phyloP scores from a whole-genome alignment of 352 stramenopile genomes.

The Globisporangium nagaii region DNA sequence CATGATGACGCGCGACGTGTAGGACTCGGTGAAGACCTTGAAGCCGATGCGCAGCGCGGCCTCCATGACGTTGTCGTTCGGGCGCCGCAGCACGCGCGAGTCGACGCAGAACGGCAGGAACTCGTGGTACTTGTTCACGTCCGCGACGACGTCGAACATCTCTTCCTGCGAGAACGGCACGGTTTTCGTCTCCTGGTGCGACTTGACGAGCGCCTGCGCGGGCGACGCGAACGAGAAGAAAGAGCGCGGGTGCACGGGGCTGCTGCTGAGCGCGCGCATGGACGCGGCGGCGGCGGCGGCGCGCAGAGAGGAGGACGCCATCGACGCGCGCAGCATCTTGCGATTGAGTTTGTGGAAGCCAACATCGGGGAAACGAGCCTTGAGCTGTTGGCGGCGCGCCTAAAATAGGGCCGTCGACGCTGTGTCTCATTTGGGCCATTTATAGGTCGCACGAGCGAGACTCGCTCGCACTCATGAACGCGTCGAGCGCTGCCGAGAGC shows the following conservation, averaged over 20 bases:
- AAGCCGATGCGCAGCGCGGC: slow-evolving; percentile 67
- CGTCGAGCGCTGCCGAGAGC: background rate
- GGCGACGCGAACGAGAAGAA: slow-evolving; percentile 65
- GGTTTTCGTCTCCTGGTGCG: slow-evolving; percentile 61
- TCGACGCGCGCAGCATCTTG: slow-evolving; percentile 19
- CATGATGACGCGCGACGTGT: slow-evolving; percentile 79
- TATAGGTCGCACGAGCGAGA: background rate
- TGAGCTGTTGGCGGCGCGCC: too few species aligned
- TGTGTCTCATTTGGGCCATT: background rate
- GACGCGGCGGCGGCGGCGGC: background rate
- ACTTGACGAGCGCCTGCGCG: slow-evolving; percentile 54
- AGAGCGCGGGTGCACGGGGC: background rate
- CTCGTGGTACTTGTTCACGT: slow-evolving; percentile 64
- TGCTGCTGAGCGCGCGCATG: background rate
- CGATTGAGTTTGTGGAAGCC: too few species aligned
- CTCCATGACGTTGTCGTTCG: slow-evolving; percentile 80
- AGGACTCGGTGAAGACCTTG: slow-evolving; percentile 80
- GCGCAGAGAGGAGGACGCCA: background rate
- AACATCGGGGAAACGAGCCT: too few species aligned
- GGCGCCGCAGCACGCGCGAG: slow-evolving; percentile 58
- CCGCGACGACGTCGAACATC: slow-evolving; percentile 79
- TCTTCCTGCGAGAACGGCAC: slow-evolving; percentile 71
- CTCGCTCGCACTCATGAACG: background rate
- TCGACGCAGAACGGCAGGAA: slow-evolving; percentile 83
- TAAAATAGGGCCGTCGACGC: too few species aligned